These are phyloP conservation scores for Candida nitratophila DNA, from an alignment of 805 yeast genomes.

Conservation along the genomic window DNA sequence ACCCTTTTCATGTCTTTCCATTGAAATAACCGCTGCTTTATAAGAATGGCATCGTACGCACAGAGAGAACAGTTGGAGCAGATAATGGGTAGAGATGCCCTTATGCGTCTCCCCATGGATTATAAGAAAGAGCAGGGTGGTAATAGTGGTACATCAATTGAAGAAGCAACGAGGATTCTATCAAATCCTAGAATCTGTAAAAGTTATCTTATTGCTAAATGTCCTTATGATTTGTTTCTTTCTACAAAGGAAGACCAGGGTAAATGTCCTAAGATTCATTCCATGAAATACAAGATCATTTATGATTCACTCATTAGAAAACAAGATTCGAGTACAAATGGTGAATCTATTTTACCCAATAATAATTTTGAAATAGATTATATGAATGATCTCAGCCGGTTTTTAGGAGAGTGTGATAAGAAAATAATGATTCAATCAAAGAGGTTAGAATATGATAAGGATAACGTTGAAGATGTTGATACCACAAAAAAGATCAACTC, in stretches of 20 bases:
- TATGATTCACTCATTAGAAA: constrained; percentile 40
- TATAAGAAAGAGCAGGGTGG: constrained; percentile 8
- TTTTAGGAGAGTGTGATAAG: constrained; percentile 59
- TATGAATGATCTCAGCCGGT: constrained; percentile 37
- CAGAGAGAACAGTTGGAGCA: constrained; percentile 73
- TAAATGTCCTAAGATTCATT: constrained; percentile 67
- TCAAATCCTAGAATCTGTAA: constrained; percentile 64
- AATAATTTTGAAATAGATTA: constrained; percentile 39
- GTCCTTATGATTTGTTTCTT: constrained; percentile 77
- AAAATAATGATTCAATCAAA: constrained; percentile 56
- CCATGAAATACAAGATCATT: constrained; percentile 65
- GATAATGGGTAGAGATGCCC: constrained; percentile 64
- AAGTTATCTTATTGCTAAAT: constrained; percentile 73
- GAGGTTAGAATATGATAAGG: constrained; percentile 59
- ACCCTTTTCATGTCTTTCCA: no score
- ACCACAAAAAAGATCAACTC: constrained; percentile 23
- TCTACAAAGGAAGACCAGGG: constrained; percentile 84
- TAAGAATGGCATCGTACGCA: constrained; percentile 54
- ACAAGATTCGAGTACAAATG: constrained; percentile 29
- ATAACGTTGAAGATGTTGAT: constrained; percentile 38
- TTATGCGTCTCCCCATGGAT: constrained; percentile 23
- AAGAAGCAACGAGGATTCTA: constrained; percentile 1
- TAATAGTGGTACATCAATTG: neutral
- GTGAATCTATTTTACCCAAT: no score
- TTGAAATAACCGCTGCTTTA: no score